Conservation (phyloP, 169 alveolate genomes). For the Plasmodium sp. region DNA sequence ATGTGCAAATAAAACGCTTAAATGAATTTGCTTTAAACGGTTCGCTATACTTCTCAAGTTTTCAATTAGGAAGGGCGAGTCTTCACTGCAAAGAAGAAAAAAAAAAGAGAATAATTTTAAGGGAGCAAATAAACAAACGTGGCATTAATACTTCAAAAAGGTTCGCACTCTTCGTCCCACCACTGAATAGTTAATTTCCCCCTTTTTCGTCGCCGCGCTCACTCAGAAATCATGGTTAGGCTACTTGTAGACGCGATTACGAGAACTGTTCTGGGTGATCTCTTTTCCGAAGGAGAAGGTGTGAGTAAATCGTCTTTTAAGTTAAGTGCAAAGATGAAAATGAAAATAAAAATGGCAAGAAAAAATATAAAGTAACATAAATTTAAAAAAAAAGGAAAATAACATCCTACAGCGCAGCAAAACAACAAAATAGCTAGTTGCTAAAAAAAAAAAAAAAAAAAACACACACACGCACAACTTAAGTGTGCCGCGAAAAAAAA, state of each 20-base stretch:
- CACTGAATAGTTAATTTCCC: background rate
- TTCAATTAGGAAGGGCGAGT: constrained; percentile 51
- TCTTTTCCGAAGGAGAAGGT: background rate
- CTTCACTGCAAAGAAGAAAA: constrained; percentile 19
- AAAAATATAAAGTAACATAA: background rate
- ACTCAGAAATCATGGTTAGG: constrained; percentile 9
- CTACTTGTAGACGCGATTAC: background rate
- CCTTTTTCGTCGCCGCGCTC: background rate
- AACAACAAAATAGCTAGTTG: constrained; percentile 4
- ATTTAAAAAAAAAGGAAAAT: constrained; percentile 1
- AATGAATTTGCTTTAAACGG: background rate
- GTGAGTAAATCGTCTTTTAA: background rate
- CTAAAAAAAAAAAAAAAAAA: constrained; percentile 26
- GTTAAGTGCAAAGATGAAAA: background rate
- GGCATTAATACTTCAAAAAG: background rate
- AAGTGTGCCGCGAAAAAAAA: background rate
- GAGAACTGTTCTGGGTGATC: background rate
- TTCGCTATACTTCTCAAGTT: constrained; percentile 38
- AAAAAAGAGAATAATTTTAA: constrained; percentile 2
- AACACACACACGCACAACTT: constrained; percentile 2
- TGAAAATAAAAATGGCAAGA: background rate
- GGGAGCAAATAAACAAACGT: background rate
- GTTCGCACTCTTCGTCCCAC: background rate
- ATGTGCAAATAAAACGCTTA: background rate
- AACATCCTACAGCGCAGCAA: background rate